Conservation (phyloP, 108 stramenopile species). For the Stephanodiscus minutulus region DNA sequence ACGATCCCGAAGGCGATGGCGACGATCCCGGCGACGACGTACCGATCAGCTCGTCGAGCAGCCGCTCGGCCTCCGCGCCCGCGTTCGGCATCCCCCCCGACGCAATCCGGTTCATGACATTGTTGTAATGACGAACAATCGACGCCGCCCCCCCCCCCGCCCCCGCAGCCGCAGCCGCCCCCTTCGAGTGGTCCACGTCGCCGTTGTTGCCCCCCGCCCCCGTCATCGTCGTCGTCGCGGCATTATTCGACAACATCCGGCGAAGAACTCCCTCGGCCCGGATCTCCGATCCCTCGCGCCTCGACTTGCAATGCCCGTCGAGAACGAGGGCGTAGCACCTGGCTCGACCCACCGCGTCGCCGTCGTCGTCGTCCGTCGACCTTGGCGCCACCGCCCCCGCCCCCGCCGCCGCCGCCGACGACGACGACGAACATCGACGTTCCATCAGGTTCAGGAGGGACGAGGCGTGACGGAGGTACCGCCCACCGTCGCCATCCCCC, state of each 20-base stretch:
- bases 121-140: conserved; percentile 37
- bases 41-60: conserved; percentile 27
- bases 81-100: conserved; percentile 23
- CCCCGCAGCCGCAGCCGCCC: not conserved
- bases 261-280: conserved; percentile 31
- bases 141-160: not conserved
- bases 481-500: not conserved
- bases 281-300: conserved; percentile 16
- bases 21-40: not conserved
- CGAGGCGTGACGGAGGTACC: conserved; percentile 22
- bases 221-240: not conserved
- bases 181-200: no score
- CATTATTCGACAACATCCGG: conserved; percentile 11
- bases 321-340: conserved; percentile 28
- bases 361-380: no score
- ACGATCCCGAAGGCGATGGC: not conserved
- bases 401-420: not conserved
- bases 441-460: conserved; percentile 36
- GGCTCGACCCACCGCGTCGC: no score
- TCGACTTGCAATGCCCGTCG: conserved; percentile 38
- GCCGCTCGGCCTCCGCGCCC: conserved; percentile 26
- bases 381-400: no score
- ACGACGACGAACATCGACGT: not conserved
- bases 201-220: not conserved
- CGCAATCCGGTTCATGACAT: conserved; percentile 43